phyloP scores from a whole-genome alignment of 1,284 basidiomycete genomes.

The Cerioporus squamosus region DNA sequence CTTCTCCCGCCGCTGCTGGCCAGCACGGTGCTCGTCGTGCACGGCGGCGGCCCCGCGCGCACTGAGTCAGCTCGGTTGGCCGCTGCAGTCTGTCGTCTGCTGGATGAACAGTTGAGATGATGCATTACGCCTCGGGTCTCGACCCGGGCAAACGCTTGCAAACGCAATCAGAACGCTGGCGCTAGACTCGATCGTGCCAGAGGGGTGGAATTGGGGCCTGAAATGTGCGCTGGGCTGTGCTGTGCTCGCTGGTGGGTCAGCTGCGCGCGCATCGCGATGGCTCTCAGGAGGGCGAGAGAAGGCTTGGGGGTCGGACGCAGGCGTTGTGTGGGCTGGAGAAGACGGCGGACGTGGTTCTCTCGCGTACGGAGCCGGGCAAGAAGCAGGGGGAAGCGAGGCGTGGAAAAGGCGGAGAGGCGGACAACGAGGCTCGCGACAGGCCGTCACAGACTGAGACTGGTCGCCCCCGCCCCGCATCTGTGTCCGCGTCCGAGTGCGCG shows the following conservation, averaged over 20 bases:
- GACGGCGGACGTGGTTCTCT: background rate
- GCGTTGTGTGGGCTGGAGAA: background rate
- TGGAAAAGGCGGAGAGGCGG: conserved; percentile 10
- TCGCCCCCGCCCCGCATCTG: too few species aligned
- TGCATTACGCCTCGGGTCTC: conserved; percentile 3
- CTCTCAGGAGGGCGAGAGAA: too few species aligned
- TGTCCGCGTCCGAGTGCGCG: background rate
- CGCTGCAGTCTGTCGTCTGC: too few species aligned
- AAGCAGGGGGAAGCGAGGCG: conserved; percentile 21
- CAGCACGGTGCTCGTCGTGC: too few species aligned
- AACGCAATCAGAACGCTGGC: conserved; percentile 24
- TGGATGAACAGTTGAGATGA: background rate
- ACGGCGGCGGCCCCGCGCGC: too few species aligned
- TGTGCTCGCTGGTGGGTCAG: background rate
- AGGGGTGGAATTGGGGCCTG: conserved; percentile 1
- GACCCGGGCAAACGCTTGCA: conserved; percentile 20
- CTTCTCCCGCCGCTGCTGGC: too few species aligned
- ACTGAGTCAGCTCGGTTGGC: too few species aligned
- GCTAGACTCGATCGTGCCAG: conserved; percentile 17
- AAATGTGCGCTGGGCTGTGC: too few species aligned
- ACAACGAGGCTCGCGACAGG: background rate
- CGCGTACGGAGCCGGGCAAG: conserved; percentile 16
- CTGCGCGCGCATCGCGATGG: background rate
- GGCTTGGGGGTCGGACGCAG: background rate
- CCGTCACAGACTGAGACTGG: too few species aligned